These are phyloP conservation scores for Petunia axillaris DNA, from an alignment of 257 asterid species.

Conservation along the genomic window DNA sequence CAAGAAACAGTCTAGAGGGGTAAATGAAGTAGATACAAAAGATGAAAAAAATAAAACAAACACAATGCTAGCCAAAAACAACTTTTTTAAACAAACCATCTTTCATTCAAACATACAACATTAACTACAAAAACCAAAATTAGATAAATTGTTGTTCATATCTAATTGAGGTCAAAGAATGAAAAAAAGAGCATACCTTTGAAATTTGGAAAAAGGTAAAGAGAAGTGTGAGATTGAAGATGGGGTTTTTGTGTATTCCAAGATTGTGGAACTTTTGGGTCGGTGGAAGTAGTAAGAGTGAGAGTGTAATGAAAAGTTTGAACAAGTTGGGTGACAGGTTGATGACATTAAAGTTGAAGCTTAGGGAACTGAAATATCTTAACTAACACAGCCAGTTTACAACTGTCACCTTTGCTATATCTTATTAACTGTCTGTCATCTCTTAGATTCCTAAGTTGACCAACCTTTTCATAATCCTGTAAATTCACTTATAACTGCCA, in stretches of 20 bases:
- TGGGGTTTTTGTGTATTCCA: not conserved
- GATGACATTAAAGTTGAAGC: conserved; percentile 30
- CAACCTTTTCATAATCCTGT: not conserved
- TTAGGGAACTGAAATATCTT: conserved; percentile 30
- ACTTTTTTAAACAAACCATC: not conserved
- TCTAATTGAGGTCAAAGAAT: not conserved
- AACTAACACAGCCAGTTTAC: conserved; percentile 34
- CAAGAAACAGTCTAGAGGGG: conserved; percentile 39
- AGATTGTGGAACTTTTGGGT: conserved; percentile 16
- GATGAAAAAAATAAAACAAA: conserved; percentile 26
- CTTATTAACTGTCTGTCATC: conserved; percentile 32
- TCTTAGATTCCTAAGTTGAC: conserved; percentile 37
- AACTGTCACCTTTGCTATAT: conserved; percentile 31
- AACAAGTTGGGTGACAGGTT: conserved; percentile 28
- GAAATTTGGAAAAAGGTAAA: not conserved
- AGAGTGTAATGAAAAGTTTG: conserved; percentile 11
- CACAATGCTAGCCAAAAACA: conserved; percentile 15
- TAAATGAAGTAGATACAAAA: conserved; percentile 35
- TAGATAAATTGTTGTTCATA: not conserved
- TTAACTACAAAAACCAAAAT: not conserved
- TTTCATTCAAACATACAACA: not conserved
- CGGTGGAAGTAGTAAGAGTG: not conserved
- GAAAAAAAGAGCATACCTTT: conserved; percentile 10
- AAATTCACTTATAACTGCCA: not conserved
- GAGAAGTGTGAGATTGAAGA: conserved; percentile 25